Evolutionary conservation across 805 yeast genomes (phyloP).

Genomic region (Wickerhamomyces chambardii): DNA sequence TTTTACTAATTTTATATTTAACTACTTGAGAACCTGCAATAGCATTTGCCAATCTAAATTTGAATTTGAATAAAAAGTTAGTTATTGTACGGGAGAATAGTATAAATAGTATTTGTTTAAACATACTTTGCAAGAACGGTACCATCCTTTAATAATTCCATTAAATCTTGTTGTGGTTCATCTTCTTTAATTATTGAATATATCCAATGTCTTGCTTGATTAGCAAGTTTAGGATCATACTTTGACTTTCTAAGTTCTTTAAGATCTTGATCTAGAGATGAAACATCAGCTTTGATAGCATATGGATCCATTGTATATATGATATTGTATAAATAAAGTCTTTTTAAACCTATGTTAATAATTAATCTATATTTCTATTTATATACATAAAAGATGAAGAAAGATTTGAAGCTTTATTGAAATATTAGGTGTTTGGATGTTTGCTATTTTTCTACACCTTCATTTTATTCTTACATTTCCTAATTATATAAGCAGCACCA

Average conservation of each 20-base stretch:
- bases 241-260: conserved; percentile 39
- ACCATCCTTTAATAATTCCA: conserved; percentile 57
- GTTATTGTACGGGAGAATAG: too few species aligned
- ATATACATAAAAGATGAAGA: too few species aligned
- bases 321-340: too few species aligned
- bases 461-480: too few species aligned
- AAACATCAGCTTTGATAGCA: conserved; percentile 27
- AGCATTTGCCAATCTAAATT: conserved; percentile 26
- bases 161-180: conserved; percentile 31
- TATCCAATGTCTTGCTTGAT: conserved; percentile 49
- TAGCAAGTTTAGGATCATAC: conserved; percentile 30
- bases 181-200: conserved; percentile 24
- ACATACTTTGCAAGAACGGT: conserved; percentile 34
- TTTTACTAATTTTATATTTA: conserved; percentile 48
- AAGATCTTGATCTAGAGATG: conserved; percentile 61
- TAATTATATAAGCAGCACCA: too few species aligned
- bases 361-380: too few species aligned
- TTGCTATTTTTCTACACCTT: too few species aligned
- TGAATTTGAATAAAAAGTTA: background rate
- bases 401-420: too few species aligned
- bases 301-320: conserved; percentile 9
- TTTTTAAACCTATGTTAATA: too few species aligned
- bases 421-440: too few species aligned
- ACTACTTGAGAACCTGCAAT: conserved; percentile 26
- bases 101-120: too few species aligned